These are phyloP conservation scores for Austroboletus eburneus DNA, from an alignment of 768 basidiomycete species.

Conservation along the genomic window DNA sequence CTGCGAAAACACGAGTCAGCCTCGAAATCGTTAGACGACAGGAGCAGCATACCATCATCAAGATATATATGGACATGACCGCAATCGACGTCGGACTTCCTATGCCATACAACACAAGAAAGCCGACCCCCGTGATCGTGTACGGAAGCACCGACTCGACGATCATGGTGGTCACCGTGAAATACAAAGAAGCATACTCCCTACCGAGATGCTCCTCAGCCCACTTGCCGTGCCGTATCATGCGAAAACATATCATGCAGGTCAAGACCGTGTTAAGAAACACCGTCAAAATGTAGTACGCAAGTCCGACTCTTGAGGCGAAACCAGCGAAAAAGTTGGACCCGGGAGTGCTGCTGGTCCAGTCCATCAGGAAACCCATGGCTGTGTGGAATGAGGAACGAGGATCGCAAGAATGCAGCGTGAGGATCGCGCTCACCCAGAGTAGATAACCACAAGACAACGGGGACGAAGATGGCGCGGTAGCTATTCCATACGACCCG, in stretches of 20 bases:
- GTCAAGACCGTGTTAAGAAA: constrained; percentile 18
- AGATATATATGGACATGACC: constrained; percentile 10
- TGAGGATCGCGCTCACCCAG: constrained; percentile 12
- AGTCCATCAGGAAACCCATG: constrained; percentile 14
- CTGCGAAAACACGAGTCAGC: too few relatives aligned
- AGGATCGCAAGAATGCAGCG: too few relatives aligned
- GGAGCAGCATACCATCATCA: constrained; percentile 22
- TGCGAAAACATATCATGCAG: constrained; percentile 19
- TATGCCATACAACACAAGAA: constrained; percentile 17
- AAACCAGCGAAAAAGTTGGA: constrained; percentile 17
- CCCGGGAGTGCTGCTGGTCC: constrained; percentile 11
- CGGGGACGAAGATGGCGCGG: constrained; percentile 10
- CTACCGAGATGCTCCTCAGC: constrained; percentile 10
- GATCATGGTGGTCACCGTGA: constrained; percentile 7
- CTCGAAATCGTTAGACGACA: too few relatives aligned
- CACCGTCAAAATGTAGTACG: constrained; percentile 15
- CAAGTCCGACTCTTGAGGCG: constrained; percentile 8
- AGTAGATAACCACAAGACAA: constrained; percentile 20
- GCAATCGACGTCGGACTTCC: constrained; percentile 10
- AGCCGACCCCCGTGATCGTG: constrained; percentile 23
- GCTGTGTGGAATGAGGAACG: constrained; percentile 6
- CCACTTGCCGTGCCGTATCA: constrained; percentile 6
- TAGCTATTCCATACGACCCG: constrained; percentile 31
- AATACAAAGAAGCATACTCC: constrained; percentile 18
- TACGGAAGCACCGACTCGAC: constrained; percentile 24